These are phyloP conservation scores for Ogataea allantospora DNA, from an alignment of 805 yeast species.

Conservation along the genomic window DNA sequence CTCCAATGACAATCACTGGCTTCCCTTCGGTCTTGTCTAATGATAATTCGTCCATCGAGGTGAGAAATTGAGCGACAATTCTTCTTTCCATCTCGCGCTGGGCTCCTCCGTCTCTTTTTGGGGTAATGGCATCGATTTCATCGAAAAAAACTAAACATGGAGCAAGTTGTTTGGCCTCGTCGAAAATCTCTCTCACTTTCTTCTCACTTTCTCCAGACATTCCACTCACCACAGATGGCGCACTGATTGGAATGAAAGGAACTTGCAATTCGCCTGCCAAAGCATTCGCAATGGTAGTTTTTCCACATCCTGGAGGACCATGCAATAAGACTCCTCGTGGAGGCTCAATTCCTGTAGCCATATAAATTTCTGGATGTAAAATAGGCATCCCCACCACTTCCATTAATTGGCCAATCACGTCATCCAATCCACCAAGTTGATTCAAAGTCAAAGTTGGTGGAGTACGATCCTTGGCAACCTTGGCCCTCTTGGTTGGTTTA, in stretches of 20 bases:
- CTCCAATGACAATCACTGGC: constrained; percentile 93
- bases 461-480: constrained; percentile 53
- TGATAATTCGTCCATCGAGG: constrained; percentile 91
- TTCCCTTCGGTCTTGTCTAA: constrained; percentile 86
- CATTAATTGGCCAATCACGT: constrained; percentile 79
- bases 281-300: constrained; percentile 94
- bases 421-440: constrained; percentile 87
- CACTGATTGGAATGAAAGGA: constrained; percentile 86
- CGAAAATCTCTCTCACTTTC: constrained; percentile 87
- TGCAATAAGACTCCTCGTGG: constrained; percentile 91
- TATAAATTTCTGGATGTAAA: constrained; percentile 87
- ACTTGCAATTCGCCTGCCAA: constrained; percentile 93
- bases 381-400: constrained; percentile 92
- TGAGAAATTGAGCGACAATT: constrained; percentile 91
- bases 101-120: constrained; percentile 96
- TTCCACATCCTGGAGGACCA: constrained; percentile 99
- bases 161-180: constrained; percentile 85
- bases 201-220: constrained; percentile 99
- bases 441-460: constrained; percentile 69
- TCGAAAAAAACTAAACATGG: constrained; percentile 93
- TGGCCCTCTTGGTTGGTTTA: constrained; percentile 27
- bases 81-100: constrained; percentile 97
- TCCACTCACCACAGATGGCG: constrained; percentile 95
- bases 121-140: constrained; percentile 97
- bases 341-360: constrained; percentile 88